Conservation (phyloP, 768 basidiomycete species). For the Clitopilus passeckerianus region DNA sequence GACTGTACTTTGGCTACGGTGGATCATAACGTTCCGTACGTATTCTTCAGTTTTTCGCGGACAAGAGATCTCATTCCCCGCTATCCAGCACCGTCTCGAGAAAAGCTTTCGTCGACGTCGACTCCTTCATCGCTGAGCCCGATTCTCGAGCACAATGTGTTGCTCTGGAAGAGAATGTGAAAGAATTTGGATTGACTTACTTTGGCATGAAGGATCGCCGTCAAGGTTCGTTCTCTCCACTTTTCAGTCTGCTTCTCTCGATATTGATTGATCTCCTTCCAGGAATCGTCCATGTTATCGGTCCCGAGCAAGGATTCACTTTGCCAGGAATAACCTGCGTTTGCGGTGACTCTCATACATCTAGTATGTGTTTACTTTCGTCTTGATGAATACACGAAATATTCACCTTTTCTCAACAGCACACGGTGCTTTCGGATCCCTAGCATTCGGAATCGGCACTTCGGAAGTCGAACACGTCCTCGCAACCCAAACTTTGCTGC, state of each 20-base stretch:
- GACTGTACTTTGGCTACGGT: slow-evolving; percentile 89
- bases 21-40: slow-evolving; percentile 85
- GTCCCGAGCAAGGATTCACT: slow-evolving; percentile 92
- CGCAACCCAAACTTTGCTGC: slow-evolving; percentile 85
- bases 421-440: slow-evolving; percentile 89
- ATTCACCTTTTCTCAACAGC: slow-evolving; percentile 35
- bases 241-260: neutral
- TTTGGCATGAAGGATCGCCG: slow-evolving; percentile 88
- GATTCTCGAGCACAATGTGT: slow-evolving; percentile 82
- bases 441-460: slow-evolving; percentile 91
- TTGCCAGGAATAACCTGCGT: slow-evolving; percentile 80
- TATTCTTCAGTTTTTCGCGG: slow-evolving; percentile 10
- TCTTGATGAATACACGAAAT: neutral
- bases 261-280: slow-evolving; percentile 5
- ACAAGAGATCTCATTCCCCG: slow-evolving; percentile 1
- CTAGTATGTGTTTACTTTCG: slow-evolving; percentile 51
- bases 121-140: slow-evolving; percentile 75
- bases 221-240: slow-evolving; percentile 51
- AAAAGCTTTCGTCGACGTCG: slow-evolving; percentile 68
- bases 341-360: slow-evolving; percentile 92
- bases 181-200: slow-evolving; percentile 88
- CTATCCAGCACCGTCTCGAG: slow-evolving; percentile 61
- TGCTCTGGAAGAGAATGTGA: slow-evolving; percentile 85
- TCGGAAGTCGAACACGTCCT: slow-evolving; percentile 94
- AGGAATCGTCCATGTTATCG: slow-evolving; percentile 88